Evolutionary conservation across 805 yeast genomes (phyloP), one percentile per base, ranked within the genome.

Genomic region (Starmerella kuoi): DNA sequence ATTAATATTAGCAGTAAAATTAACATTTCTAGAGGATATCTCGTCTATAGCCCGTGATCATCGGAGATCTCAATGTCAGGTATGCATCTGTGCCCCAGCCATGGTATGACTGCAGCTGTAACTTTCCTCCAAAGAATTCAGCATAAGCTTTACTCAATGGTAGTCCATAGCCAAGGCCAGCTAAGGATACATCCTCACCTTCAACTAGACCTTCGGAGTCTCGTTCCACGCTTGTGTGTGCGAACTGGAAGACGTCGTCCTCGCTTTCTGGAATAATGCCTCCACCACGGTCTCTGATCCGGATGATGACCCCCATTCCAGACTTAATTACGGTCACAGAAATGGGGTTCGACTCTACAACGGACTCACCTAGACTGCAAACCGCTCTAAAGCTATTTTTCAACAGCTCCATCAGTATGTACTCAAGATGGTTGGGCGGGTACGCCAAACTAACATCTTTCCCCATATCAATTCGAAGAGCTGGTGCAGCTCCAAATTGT

Each of bases 121-220:
- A 66, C 35, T 65, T 66, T 2, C 91, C 91, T 32, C 79, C 79
- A 57, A 81, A 79, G 56, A 79, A 69, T 54, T 76, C 81, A 24
- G 79, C 75, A 53, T 81, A 81, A 0, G 84, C 79, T 52, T 74
- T 65, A 46, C 87, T 81, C 48, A 88, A 64, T 5, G 97, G 97
- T 42, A 88, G 61, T 0, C 98, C 98, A 57, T 85, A 88, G 0
- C 97, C 97, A 82, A 91, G 81, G 0, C 98, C 98, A 0, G 96
- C 95, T 27, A 88, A 72, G 19, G 70, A 69, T 20, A 70, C 68
- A 2, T 86, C 87, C 0, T 86, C 87, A 26, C 80, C 77, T 23
- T 73, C 73, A 53, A 80, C 79, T 42, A 77, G 61, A 0, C 82
- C 76, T n/a, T 58, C 45, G 59, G 68, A 51, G 17, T 40, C 47